Base-by-base conservation (phyloP, 495 filamentous ascomycete genomes). In the Penicillium nucicola region DNA sequence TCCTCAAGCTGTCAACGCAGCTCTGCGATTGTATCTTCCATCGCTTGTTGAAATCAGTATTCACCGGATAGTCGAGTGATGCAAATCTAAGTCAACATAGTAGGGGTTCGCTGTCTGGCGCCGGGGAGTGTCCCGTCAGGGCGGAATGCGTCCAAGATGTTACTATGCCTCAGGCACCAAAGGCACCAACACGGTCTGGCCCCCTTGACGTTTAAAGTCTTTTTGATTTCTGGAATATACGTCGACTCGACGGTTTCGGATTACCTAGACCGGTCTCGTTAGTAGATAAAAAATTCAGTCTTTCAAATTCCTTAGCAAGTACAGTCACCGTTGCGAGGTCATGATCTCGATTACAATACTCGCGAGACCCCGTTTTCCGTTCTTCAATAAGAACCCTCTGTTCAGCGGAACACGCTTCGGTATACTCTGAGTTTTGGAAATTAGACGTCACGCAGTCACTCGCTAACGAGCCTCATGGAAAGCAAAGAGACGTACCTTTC, bases 21-120 rank as follows among this genome's bases (percentile, higher is more conserved):
- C 28, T 65, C 56, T 15, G 58, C 51, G 42, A 62, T 65, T 40
- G 37, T 55, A 45, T 64, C 54, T 45, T 61, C 45, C 38, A 55
- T 60, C 25, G 12, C 42, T 60, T 41, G 31, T 50, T 34, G 42
- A 53, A 52, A 56, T 17, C 11, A 45, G 40, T 48, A 52, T 57
- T 49, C 18, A 52, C 42, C 31, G 43, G 11, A 52, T 56, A 48
- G 45, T 44, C 43, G 44, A 52, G 34, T 8, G 33, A 57, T n/a
- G n/a, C n/a, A 84, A 84, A n/a, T n/a, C n/a, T n/a, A n/a, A n/a
- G n/a, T n/a, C n/a, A n/a, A n/a, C n/a, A n/a, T n/a, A n/a, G n/a
- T n/a, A n/a, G n/a, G n/a, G n/a, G n/a, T n/a, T n/a, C n/a, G n/a
- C n/a, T n/a, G n/a, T n/a, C n/a, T n/a, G n/a, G n/a, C n/a, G n/a